Percentiles rank a stretch among this genome's conserved stretches.
Conservation (phyloP, 2,329 filamentous ascomycete genomes). For the Emergomyces orientalis region DNA sequence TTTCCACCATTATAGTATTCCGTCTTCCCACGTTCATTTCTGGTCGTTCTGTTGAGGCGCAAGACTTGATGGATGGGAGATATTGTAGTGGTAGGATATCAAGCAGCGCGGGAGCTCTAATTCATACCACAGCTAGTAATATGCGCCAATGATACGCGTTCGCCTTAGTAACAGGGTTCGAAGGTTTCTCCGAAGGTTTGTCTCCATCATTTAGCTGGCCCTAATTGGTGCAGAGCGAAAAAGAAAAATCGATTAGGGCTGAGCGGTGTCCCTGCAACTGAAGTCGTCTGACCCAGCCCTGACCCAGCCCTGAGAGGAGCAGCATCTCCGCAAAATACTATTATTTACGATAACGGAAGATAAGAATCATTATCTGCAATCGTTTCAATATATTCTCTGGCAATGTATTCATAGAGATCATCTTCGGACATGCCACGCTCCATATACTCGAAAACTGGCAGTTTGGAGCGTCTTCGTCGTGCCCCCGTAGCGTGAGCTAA, state of each 20-base stretch:
- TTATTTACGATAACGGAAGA: not conserved
- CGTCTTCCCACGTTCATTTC: too few species aligned
- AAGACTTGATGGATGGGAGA: too few species aligned
- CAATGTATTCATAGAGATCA: not conserved
- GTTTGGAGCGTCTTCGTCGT: constrained; percentile 1
- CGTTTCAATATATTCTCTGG: not conserved
- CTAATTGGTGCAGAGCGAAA: not conserved
- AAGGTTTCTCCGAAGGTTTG: too few species aligned
- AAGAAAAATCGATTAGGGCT: not conserved
- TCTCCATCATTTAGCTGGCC: not conserved
- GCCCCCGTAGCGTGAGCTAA: constrained; percentile 4
- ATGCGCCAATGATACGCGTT: not conserved
- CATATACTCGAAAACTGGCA: not conserved
- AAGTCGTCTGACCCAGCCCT: too few species aligned
- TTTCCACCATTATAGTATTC: too few species aligned
- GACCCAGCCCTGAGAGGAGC: too few species aligned
- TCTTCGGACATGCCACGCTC: not conserved
- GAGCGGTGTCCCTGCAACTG: not conserved
- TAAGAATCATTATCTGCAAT: not conserved
- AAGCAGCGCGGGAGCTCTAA: too few species aligned
- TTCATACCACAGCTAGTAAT: not conserved
- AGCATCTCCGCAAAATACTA: too few species aligned
- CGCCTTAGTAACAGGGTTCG: too few species aligned
- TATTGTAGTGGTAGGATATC: too few species aligned
- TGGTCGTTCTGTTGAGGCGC: too few species aligned